A percentile compares a stretch with the other conserved stretches of the same genome.
These are phyloP conservation scores for Teratosphaeriaceae sp. DNA, from an alignment of 2,329 filamentous ascomycete species.

Conservation along the genomic window DNA sequence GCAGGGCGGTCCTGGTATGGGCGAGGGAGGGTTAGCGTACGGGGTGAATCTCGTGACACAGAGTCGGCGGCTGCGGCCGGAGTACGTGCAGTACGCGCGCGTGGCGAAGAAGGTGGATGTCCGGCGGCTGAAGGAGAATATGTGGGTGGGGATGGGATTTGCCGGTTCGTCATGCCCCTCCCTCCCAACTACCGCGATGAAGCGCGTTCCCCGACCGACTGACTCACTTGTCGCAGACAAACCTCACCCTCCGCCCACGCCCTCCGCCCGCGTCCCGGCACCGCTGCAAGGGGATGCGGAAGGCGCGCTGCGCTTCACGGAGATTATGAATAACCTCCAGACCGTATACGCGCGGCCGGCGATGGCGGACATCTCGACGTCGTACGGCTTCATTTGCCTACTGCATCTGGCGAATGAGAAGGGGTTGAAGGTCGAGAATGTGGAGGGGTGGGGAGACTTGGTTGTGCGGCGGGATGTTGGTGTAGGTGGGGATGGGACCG, in stretches of 20 bases:
- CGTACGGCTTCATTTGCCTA: constrained; percentile 85
- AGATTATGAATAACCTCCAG: constrained; percentile 84
- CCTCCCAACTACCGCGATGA: no score
- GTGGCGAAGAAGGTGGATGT: constrained; percentile 64
- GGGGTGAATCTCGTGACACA: constrained; percentile 58
- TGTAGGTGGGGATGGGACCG: no score
- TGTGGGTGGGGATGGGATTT: constrained; percentile 57
- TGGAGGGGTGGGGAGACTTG: constrained; percentile 45
- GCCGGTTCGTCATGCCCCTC: no score
- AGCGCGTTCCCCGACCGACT: no score
- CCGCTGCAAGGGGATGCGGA: constrained; percentile 34
- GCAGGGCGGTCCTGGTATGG: constrained; percentile 10
- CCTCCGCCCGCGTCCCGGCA: constrained; percentile 31
- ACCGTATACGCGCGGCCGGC: constrained; percentile 76
- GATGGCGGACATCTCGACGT: constrained; percentile 93
- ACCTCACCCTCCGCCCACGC: constrained; percentile 15
- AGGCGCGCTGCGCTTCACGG: constrained; percentile 70
- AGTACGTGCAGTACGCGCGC: constrained; percentile 60
- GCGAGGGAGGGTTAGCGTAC: constrained; percentile 43
- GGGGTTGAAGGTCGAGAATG: constrained; percentile 68
- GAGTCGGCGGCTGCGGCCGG: constrained; percentile 52
- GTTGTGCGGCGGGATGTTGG: constrained; percentile 44
- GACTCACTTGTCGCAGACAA: no score
- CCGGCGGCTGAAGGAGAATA: constrained; percentile 56
- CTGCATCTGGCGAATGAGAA: constrained; percentile 91